A percentile compares a stretch with the other conserved stretches of the same genome.
Conservation (phyloP, 2,329 filamentous ascomycete genomes). For the Leptodontidium sp. region DNA sequence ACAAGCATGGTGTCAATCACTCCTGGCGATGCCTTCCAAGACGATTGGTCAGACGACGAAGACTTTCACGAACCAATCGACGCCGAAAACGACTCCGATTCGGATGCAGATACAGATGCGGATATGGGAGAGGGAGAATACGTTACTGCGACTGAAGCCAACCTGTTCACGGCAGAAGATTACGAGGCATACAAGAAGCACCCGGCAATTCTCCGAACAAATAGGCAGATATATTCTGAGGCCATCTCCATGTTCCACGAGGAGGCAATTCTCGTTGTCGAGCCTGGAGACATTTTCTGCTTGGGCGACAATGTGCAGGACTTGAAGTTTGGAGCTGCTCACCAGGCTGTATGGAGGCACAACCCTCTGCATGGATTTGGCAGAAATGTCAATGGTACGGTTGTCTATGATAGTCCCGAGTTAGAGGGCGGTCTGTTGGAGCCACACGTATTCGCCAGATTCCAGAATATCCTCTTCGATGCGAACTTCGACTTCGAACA, state of each 20-base stretch:
- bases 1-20: constrained; percentile 13
- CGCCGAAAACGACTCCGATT: neutral
- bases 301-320: constrained; percentile 16
- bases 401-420: constrained; percentile 20
- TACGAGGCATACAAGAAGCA: constrained; percentile 18
- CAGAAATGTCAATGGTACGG: constrained; percentile 7
- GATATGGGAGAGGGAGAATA: neutral
- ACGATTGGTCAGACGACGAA: constrained; percentile 14
- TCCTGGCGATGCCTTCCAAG: constrained; percentile 12
- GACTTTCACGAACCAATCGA: neutral
- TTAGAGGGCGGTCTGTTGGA: constrained; percentile 28
- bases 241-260: constrained; percentile 29
- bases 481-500: constrained; percentile 26
- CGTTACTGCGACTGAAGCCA: constrained; percentile 5
- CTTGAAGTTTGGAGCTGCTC: constrained; percentile 16
- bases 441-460: constrained; percentile 36
- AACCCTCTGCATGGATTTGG: constrained; percentile 27
- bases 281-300: constrained; percentile 33
- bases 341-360: constrained; percentile 31
- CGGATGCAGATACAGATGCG: neutral
- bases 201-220: constrained; percentile 30
- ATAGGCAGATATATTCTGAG: constrained; percentile 32
- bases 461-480: constrained; percentile 32
- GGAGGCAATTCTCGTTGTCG: constrained; percentile 28
- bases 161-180: neutral